Base-by-base conservation (phyloP, 225 moss, liverwort and hornwort genomes). In the Thuidium tamariscinum region DNA sequence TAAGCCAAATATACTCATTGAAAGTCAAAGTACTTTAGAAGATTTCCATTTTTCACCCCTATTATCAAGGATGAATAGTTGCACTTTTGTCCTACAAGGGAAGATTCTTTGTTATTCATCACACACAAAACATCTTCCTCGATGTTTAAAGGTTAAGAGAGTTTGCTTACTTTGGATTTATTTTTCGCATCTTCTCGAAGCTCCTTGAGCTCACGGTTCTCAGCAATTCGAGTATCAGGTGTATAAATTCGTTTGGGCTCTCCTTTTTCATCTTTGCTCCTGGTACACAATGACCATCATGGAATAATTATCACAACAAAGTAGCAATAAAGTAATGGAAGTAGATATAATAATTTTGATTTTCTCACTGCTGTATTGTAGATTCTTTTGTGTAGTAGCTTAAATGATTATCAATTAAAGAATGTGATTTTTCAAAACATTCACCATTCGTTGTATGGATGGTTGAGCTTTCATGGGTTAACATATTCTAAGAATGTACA, bases 141-240 rank as follows among this genome's bases (percentile, higher is more conserved):
- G n/a, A n/a, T n/a, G n/a, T n/a, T n/a, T 51, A 51, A 12, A 13
- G 51, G 63, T 18, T 67, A 5, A 23, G 3, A 55, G 46, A 63
- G 60, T 78, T 16, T 51, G 61, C 79, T 70, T 48, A 91, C 92
- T 77, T 85, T 69, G 77, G 89, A 83, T 88, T 88, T 90, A 27
- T 77, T 94, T n/a, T 41, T 84, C 2, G 88, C 84, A 5, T 95
- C 63, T 52, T 88, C 89, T 81, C 91, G 90, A 70, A 93, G 81
- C 51, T 94, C 90, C 68, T 83, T 84, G 85, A 99, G 92, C 86
- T 99, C 98, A n/a, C 91, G 90, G 77, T 96, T 85, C 84, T 99
- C 98, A 37, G 93, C 92, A 48, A 96, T 83, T 87, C 97, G 93
- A 55, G 96, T 97, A 49, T 92, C 94, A 42, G 91, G 87, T 55